phyloP scores from a whole-genome alignment of 1,284 basidiomycete genomes.

The Sphaerobolus stellatus region DNA sequence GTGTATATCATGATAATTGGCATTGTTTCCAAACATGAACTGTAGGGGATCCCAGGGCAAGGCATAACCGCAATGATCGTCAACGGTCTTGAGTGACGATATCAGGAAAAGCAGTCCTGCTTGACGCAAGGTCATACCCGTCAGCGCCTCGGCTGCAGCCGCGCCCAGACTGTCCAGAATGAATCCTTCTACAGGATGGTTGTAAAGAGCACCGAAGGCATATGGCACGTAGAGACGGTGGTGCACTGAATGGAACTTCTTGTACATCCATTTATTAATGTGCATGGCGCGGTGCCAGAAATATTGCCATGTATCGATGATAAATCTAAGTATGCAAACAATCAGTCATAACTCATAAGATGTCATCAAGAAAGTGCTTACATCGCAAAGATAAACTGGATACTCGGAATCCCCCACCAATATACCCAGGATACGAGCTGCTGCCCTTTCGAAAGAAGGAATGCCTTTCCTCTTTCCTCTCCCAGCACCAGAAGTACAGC shows the following conservation, averaged over 20 bases:
- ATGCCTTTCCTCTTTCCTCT: slow-evolving; percentile 29
- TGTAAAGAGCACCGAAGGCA: slow-evolving; percentile 96
- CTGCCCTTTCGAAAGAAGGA: slow-evolving; percentile 48
- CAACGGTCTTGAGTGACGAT: slow-evolving; percentile 92
- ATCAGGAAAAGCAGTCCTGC: slow-evolving; percentile 84
- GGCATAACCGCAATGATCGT: slow-evolving; percentile 94
- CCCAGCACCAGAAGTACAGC: slow-evolving; percentile 45
- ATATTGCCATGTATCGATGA: slow-evolving; percentile 99
- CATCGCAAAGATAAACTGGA: slow-evolving; percentile 83
- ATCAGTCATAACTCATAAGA: slow-evolving; percentile 13
- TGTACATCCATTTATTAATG: slow-evolving; percentile 88
- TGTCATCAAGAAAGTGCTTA: slow-evolving; percentile 49
- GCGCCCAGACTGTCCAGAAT: slow-evolving; percentile 87
- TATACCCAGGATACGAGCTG: slow-evolving; percentile 71
- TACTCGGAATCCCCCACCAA: slow-evolving; percentile 90
- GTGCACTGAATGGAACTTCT: slow-evolving; percentile 91
- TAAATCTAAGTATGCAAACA: slow-evolving; percentile 56
- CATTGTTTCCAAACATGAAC: slow-evolving; percentile 86
- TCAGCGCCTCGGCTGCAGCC: slow-evolving; percentile 68
- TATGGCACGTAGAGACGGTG: slow-evolving; percentile 97
- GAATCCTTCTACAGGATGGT: slow-evolving; percentile 95
- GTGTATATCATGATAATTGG: slow-evolving; percentile 98
- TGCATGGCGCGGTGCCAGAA: slow-evolving; percentile 94
- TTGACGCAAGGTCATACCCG: slow-evolving; percentile 79
- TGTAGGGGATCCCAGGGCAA: slow-evolving; percentile 91